Percentiles rank a stretch among this genome's conserved stretches.
Conservation (phyloP, 345 rosid genomes). For the Arabis hirsuta region DNA sequence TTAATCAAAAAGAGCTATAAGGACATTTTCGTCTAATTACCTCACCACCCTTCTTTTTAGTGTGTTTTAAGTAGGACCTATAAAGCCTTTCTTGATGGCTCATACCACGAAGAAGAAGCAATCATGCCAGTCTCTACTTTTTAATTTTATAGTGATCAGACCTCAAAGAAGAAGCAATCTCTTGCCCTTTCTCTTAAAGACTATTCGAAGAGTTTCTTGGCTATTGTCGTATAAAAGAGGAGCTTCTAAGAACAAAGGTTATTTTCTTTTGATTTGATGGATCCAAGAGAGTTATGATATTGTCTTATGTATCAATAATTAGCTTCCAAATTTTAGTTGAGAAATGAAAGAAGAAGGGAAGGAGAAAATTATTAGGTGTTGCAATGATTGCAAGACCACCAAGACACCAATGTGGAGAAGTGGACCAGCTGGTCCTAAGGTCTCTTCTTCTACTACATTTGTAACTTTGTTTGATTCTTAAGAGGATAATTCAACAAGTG, state of each 20-base stretch:
- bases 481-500: not conserved
- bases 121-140: constrained; percentile 15
- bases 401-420: constrained; percentile 93
- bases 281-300: not conserved
- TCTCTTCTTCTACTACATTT: constrained; percentile 31
- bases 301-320: not conserved
- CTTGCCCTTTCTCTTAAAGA: too few relatives aligned
- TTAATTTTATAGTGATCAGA: not conserved
- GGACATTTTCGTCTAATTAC: constrained; percentile 17
- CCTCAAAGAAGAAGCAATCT: too few relatives aligned
- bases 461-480: not conserved
- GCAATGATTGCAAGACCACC: constrained; percentile 74
- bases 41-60: not conserved
- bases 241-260: constrained; percentile 17
- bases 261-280: constrained; percentile 16
- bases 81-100: constrained; percentile 22
- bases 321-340: constrained; percentile 23
- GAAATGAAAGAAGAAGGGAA: constrained; percentile 46
- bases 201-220: not conserved
- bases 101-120: not conserved
- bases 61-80: constrained; percentile 8
- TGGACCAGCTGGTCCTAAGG: constrained; percentile 94
- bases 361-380: constrained; percentile 50
- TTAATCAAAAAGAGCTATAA: not conserved
- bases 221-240: not conserved